Conservation (phyloP, 805 yeast genomes). For the Kluyveromyces dobzhanskii region DNA sequence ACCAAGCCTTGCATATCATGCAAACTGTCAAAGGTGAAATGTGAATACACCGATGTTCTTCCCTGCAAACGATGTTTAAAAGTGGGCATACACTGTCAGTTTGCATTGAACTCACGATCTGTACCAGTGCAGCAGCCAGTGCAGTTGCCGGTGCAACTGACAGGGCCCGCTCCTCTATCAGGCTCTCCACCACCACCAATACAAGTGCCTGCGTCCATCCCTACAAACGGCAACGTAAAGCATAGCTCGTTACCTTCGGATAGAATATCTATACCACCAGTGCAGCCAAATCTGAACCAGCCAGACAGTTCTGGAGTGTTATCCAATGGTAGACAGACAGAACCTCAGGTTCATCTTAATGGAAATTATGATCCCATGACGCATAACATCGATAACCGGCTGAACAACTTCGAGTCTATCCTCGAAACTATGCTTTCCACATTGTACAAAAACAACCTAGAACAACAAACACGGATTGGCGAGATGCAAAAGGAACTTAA, state of each 20-base stretch:
- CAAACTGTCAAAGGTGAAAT: slow-evolving; percentile 53
- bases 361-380: slow-evolving; percentile 23
- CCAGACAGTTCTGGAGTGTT: too few species aligned
- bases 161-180: background rate
- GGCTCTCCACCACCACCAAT: background rate
- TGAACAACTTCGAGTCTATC: slow-evolving; percentile 34
- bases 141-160: background rate
- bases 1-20: slow-evolving; percentile 57
- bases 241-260: too few species aligned
- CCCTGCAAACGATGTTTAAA: slow-evolving; percentile 54
- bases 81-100: slow-evolving; percentile 46
- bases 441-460: slow-evolving; percentile 22
- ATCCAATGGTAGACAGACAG: too few species aligned
- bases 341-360: too few species aligned
- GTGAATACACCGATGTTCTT: slow-evolving; percentile 39
- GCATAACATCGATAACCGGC: slow-evolving; percentile 31
- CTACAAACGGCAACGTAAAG: too few species aligned
- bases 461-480: slow-evolving; percentile 14
- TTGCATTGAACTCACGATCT: slow-evolving; percentile 28
- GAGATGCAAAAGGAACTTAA: slow-evolving; percentile 7
- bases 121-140: slow-evolving; percentile 2
- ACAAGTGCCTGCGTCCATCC: background rate
- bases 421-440: slow-evolving; percentile 31
- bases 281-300: too few species aligned
- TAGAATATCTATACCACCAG: too few species aligned